Conservation (phyloP, 768 basidiomycete species). For the Leccinellum albellum region DNA sequence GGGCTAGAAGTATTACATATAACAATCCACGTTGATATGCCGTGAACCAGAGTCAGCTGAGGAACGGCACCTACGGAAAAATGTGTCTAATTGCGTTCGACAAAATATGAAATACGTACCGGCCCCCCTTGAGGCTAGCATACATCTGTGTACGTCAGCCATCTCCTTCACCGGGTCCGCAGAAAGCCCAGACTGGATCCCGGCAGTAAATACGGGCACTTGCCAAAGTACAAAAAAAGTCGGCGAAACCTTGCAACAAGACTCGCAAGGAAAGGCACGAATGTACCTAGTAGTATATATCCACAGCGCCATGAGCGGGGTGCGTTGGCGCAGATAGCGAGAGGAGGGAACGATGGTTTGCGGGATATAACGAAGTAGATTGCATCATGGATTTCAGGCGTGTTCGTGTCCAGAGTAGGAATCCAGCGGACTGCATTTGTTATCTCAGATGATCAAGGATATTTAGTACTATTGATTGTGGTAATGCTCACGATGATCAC, state of each 20-base stretch:
- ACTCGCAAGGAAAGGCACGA: slow-evolving; percentile 21
- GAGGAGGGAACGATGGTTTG: slow-evolving; percentile 54
- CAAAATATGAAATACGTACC: slow-evolving; percentile 22
- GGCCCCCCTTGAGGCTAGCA: slow-evolving; percentile 35
- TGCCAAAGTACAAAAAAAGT: slow-evolving; percentile 5
- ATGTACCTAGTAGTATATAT: slow-evolving; percentile 39
- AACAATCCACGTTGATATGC: background rate
- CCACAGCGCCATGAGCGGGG: slow-evolving; percentile 72
- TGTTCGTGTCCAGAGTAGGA: slow-evolving; percentile 35
- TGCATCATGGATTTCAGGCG: slow-evolving; percentile 44
- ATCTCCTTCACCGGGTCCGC: slow-evolving; percentile 44
- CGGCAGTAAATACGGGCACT: slow-evolving; percentile 45
- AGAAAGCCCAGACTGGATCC: slow-evolving; percentile 40
- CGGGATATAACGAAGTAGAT: slow-evolving; percentile 49
- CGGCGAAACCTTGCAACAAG: background rate
- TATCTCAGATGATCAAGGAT: slow-evolving; percentile 3
- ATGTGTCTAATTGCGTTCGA: background rate
- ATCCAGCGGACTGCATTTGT: slow-evolving; percentile 39
- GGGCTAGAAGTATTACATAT: background rate
- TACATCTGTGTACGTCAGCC: slow-evolving; percentile 49
- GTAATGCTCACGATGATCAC: slow-evolving; percentile 37
- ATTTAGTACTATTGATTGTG: background rate
- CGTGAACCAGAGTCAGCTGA: slow-evolving; percentile 46
- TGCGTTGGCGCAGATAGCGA: slow-evolving; percentile 85
- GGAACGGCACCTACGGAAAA: slow-evolving; percentile 40